Evolutionary conservation across 2,329 filamentous ascomycete genomes (phyloP).

Genomic region (Xylaria sp.): DNA sequence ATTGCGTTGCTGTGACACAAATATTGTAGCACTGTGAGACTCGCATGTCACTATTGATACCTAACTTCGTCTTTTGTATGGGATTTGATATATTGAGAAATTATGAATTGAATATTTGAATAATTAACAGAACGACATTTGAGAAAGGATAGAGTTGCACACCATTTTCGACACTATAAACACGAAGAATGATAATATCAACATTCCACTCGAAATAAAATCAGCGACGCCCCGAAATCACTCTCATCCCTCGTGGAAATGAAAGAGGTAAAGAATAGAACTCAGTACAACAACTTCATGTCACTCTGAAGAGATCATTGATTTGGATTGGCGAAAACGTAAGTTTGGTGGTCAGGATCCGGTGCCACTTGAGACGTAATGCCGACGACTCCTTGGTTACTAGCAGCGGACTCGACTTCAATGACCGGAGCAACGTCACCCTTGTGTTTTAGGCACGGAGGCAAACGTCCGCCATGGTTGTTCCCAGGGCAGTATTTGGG

Average conservation of each 20-base stretch:
- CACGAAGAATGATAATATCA: not conserved
- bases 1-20: not conserved
- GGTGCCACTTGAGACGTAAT: slow-evolving; percentile 6
- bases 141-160: not conserved
- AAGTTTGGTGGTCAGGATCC: slow-evolving; percentile 30
- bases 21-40: not conserved
- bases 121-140: too few species aligned
- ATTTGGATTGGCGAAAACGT: slow-evolving; percentile 19
- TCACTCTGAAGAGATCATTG: not conserved
- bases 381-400: slow-evolving; percentile 5
- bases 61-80: not conserved
- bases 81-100: not conserved
- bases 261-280: not conserved
- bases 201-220: not conserved
- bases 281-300: not conserved
- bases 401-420: slow-evolving; percentile 16
- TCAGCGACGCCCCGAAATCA: not conserved
- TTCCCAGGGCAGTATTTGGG: slow-evolving; percentile 48
- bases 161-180: too few species aligned
- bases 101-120: too few species aligned
- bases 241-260: too few species aligned
- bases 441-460: slow-evolving; percentile 48
- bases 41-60: not conserved
- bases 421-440: slow-evolving; percentile 30
- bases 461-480: slow-evolving; percentile 49